Evolutionary conservation across 345 rosid species (phyloP).

Genomic region (Salix koriyanagi): DNA sequence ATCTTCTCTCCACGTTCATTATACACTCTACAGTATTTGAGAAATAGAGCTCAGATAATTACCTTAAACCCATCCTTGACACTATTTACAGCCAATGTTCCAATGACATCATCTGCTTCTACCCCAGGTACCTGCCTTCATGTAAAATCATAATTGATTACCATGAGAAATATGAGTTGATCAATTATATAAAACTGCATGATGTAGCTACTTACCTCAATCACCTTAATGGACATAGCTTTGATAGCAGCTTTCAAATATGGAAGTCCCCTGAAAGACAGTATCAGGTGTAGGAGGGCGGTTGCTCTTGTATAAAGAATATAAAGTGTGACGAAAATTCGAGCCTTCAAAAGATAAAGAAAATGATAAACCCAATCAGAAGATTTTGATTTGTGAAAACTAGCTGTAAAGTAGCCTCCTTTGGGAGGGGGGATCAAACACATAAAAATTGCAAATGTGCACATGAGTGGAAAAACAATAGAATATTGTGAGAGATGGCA

Average conservation of each 20-base stretch:
- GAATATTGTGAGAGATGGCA: too few relatives aligned
- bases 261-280: constrained; percentile 88
- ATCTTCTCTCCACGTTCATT: neutral
- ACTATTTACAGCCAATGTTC: constrained; percentile 84
- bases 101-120: constrained; percentile 98
- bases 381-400: neutral
- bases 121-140: constrained; percentile 84
- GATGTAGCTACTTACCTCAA: constrained; percentile 61
- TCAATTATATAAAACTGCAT: neutral
- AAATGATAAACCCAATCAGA: too few relatives aligned
- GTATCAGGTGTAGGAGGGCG: constrained; percentile 98
- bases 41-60: constrained; percentile 10
- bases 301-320: constrained; percentile 83
- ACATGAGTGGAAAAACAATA: neutral
- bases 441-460: too few relatives aligned
- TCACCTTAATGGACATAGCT: constrained; percentile 90
- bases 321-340: constrained; percentile 84
- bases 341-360: constrained; percentile 42
- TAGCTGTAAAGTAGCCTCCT: neutral
- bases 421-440: too few relatives aligned
- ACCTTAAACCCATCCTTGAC: constrained; percentile 81
- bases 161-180: constrained; percentile 13
- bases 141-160: constrained; percentile 26
- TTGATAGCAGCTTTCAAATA: constrained; percentile 92
- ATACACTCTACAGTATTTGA: neutral